A percentile compares a stretch with the other conserved stretches of the same genome.
Conservation (phyloP, 257 asterid genomes). For the Leonotis leonurus region DNA sequence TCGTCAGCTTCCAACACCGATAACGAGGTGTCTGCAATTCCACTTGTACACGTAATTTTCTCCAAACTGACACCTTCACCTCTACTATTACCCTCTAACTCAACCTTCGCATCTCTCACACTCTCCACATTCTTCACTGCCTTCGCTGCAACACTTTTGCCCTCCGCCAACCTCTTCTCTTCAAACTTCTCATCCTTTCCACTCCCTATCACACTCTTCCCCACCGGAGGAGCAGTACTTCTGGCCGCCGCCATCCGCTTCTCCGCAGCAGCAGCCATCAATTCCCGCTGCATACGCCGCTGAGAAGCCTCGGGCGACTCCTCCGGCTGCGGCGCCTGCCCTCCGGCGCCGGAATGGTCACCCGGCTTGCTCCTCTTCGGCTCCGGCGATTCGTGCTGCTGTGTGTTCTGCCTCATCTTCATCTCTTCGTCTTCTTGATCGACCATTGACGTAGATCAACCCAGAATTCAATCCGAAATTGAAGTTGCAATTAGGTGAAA, state of each 20-base stretch:
- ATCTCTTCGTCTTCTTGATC: conserved; percentile 76
- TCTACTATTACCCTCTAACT: conserved; percentile 21
- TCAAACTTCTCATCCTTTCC: conserved; percentile 29
- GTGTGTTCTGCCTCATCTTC: conserved; percentile 63
- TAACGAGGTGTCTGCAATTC: conserved; percentile 32
- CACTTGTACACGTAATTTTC: conserved; percentile 21
- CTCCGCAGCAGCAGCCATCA: conserved; percentile 98
- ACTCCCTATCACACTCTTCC: conserved; percentile 25
- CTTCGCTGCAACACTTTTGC: conserved; percentile 1
- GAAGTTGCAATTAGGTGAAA: conserved; percentile 9
- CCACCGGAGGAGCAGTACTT: conserved; percentile 18
- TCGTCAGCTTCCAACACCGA: conserved; percentile 51
- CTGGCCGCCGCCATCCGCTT: conserved; percentile 61
- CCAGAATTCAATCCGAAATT: conserved; percentile 10
- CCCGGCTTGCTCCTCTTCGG: conserved; percentile 86
- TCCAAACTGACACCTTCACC: conserved; percentile 33
- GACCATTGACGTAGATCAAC: conserved; percentile 34
- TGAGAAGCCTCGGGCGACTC: conserved; percentile 49
- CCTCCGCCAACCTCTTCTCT: conserved; percentile 5
- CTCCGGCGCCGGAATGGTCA: conserved; percentile 36
- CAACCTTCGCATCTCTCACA: conserved; percentile 27
- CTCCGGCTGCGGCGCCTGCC: conserved; percentile 24
- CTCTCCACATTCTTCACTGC: conserved; percentile 30
- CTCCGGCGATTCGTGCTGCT: conserved; percentile 77
- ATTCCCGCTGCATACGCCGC: conserved; percentile 64